A percentile compares a stretch with the other conserved stretches of the same genome.
Evolutionary conservation across 2,329 filamentous ascomycete species (phyloP).

Genomic region (Ophiocordyceps camponoti-rufipedis): DNA sequence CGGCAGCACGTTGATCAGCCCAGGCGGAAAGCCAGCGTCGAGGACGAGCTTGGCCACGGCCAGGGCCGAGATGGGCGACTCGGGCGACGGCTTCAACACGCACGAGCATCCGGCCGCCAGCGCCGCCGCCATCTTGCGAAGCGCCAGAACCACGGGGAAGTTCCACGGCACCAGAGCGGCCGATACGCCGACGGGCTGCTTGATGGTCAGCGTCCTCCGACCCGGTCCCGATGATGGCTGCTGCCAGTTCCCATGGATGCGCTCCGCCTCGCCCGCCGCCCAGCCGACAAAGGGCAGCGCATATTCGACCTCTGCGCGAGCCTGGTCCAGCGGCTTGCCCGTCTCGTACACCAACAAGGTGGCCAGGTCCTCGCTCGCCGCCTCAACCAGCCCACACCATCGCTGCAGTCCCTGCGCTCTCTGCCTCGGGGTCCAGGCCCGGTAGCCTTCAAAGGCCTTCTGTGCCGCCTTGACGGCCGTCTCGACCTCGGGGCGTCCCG

Average conservation of each 20-base stretch:
- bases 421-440: conserved; percentile 16
- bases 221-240: conserved; percentile 40
- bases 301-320: conserved; percentile 36
- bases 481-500: conserved; percentile 20
- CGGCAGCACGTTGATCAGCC: conserved; percentile 39
- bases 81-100: conserved; percentile 54
- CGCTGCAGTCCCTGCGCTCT: conserved; percentile 16
- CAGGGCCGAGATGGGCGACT: conserved; percentile 56
- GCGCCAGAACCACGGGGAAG: conserved; percentile 35
- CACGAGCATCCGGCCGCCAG: conserved; percentile 61
- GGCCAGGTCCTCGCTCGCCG: conserved; percentile 19
- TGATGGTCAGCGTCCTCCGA: conserved; percentile 50
- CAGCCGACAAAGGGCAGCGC: conserved; percentile 34
- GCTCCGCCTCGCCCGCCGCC: conserved; percentile 33
- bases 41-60: conserved; percentile 49
- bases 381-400: conserved; percentile 18
- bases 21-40: conserved; percentile 57
- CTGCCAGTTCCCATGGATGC: conserved; percentile 34
- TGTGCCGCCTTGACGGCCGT: conserved; percentile 16
- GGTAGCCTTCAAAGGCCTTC: conserved; percentile 18
- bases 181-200: conserved; percentile 23
- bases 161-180: conserved; percentile 30
- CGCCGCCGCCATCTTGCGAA: conserved; percentile 29
- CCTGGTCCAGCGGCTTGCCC: conserved; percentile 36
- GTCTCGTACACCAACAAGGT: conserved; percentile 28